Percentiles rank a stretch among this genome's conserved stretches.
Conservation (phyloP, 371 early-diverging fungal species). For the Mortierella sp. region DNA sequence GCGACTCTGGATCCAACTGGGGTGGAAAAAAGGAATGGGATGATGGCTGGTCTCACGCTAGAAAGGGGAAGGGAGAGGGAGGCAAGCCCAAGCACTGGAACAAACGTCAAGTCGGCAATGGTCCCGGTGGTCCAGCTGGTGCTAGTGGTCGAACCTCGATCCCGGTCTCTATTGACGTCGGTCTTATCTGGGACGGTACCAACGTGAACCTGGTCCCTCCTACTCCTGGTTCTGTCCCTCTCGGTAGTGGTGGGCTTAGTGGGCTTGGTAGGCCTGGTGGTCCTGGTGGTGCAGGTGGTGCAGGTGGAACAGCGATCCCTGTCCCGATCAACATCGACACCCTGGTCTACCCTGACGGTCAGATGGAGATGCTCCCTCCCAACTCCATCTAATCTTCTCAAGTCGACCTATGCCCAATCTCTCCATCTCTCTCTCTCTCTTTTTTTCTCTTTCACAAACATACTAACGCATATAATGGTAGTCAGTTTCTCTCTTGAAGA, state of each 20-base stretch:
- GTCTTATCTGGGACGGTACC: neutral
- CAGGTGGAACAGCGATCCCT: slow-evolving; percentile 16
- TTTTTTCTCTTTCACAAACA: too few species aligned
- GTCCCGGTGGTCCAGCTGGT: neutral
- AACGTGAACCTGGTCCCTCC: neutral
- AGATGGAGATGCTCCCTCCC: slow-evolving; percentile 25
- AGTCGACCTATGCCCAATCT: too few species aligned
- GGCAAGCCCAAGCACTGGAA: neutral
- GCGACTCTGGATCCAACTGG: neutral
- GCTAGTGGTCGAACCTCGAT: neutral
- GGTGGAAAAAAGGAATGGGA: too few species aligned
- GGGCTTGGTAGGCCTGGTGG: neutral
- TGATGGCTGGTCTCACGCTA: neutral
- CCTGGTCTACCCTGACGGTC: slow-evolving; percentile 37
- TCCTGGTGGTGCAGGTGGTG: slow-evolving; percentile 4
- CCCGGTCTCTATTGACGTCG: neutral
- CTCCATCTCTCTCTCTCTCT: too few species aligned
- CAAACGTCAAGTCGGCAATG: neutral
- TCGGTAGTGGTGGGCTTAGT: too few species aligned
- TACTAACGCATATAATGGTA: too few species aligned
- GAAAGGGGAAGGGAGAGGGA: neutral
- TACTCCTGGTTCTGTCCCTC: too few species aligned
- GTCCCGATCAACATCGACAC: slow-evolving; percentile 39
- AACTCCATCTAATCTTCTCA: neutral
- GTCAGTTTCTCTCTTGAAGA: neutral